Percentiles rank a stretch among this genome's conserved stretches.
These are phyloP conservation scores for Tolypocladium cylindrosporum DNA, from an alignment of 2,329 filamentous ascomycete species.

Conservation along the genomic window DNA sequence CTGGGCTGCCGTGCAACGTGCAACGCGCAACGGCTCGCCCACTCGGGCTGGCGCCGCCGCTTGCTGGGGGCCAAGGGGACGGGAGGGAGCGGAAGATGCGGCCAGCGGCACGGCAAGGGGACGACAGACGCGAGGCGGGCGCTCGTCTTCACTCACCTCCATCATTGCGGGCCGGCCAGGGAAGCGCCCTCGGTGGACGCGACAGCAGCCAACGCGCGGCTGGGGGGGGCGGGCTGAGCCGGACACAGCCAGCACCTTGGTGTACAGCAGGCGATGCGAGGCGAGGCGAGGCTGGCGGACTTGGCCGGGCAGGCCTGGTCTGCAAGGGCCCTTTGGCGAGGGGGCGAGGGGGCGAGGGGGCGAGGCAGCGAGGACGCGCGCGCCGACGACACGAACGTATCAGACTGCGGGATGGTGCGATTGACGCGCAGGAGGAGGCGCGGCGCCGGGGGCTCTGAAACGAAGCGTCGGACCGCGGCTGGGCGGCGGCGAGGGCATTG, in stretches of 20 bases:
- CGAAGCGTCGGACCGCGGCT: not conserved
- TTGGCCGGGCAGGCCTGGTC: not conserved
- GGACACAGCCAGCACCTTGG: no score
- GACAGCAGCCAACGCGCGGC: not conserved
- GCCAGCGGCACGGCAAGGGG: not conserved
- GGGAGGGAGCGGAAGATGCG: not conserved
- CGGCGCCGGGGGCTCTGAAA: not conserved
- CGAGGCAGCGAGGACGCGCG: not conserved
- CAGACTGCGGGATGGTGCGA: not conserved
- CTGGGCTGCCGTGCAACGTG: not conserved
- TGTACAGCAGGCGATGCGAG: no score
- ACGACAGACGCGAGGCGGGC: not conserved
- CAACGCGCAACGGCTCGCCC: not conserved
- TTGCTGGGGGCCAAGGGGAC: not conserved
- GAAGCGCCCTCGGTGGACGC: not conserved
- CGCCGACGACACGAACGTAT: not conserved
- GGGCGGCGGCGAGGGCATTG: not conserved
- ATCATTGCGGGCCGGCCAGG: not conserved
- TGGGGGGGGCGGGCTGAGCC: not conserved
- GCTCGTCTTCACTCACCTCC: slow-evolving; percentile 5
- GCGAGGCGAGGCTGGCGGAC: not conserved
- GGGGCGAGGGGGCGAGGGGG: not conserved
- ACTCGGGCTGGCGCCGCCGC: not conserved
- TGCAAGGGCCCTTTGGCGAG: not conserved
- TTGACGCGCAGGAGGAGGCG: not conserved